Evolutionary conservation across 805 yeast species (phyloP).

Genomic region (Zygosaccharomyces bailii): DNA sequence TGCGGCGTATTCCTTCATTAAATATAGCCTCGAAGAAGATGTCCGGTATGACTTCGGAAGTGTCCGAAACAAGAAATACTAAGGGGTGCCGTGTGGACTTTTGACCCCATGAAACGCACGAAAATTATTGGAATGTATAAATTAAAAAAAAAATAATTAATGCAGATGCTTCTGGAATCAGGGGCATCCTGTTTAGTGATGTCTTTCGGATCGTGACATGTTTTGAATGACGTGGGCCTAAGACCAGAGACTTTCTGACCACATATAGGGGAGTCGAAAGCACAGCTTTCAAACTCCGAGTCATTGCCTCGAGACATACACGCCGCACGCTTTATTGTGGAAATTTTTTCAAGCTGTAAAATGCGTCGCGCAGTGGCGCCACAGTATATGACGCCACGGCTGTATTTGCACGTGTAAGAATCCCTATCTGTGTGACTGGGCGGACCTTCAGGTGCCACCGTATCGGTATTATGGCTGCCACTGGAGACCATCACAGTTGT

Average conservation of each 20-base stretch:
- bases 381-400: neutral
- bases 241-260: neutral
- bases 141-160: no score
- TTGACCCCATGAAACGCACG: no score
- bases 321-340: neutral
- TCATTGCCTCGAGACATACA: neutral
- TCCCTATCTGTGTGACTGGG: neutral
- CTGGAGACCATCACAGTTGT: neutral
- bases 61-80: no score
- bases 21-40: no score
- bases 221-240: no score
- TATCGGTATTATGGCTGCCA: constrained; percentile 6
- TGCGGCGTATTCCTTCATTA: no score
- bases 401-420: neutral
- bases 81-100: no score
- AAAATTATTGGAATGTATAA: no score
- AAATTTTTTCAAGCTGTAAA: no score
- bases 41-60: no score
- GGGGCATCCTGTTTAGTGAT: no score
- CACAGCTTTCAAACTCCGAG: neutral
- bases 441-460: neutral
- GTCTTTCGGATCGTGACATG: no score
- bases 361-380: neutral
- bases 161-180: neutral
- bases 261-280: neutral